A percentile compares a stretch with the other conserved stretches of the same genome.
Evolutionary conservation across 352 stramenopile species (phyloP).

Genomic region (Thraustochytrium striatum): DNA sequence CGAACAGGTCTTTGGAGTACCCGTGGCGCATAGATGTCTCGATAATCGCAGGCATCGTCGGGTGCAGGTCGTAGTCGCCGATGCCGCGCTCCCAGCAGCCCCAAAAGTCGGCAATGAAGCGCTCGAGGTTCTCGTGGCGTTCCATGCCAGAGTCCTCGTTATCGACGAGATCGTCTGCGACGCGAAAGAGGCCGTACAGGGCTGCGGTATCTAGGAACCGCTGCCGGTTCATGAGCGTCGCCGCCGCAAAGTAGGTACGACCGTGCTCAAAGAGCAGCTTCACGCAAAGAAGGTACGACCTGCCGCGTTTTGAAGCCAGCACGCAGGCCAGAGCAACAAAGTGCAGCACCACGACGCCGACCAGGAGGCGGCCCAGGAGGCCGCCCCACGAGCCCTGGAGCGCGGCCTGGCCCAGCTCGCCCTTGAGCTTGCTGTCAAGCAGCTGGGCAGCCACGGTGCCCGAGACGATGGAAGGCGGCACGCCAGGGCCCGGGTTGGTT

Average conservation of each 20-base stretch:
- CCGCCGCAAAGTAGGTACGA: slow-evolving; percentile 35
- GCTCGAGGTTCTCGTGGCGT: slow-evolving; percentile 19
- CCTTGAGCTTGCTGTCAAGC: slow-evolving; percentile 2
- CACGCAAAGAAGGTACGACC: slow-evolving; percentile 14
- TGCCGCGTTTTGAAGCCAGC: background rate
- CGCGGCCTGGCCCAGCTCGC: background rate
- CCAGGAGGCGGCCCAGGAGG: background rate
- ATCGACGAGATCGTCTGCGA: slow-evolving; percentile 34
- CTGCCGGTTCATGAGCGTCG: slow-evolving; percentile 25
- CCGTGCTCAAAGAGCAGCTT: slow-evolving; percentile 21
- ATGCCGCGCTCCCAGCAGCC: background rate
- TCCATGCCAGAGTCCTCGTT: background rate
- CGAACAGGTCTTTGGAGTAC: slow-evolving; percentile 24
- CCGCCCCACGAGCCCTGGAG: background rate
- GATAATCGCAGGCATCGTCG: slow-evolving; percentile 29
- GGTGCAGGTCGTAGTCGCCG: slow-evolving; percentile 10
- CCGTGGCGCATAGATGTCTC: background rate
- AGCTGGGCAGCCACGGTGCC: slow-evolving; percentile 46
- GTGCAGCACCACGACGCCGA: background rate
- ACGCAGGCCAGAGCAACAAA: background rate
- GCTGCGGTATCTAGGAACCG: slow-evolving; percentile 25
- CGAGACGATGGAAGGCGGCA: slow-evolving; percentile 49
- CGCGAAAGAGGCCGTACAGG: slow-evolving; percentile 43
- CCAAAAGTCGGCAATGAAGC: slow-evolving; percentile 44
- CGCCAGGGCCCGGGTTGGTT: slow-evolving; percentile 44